phyloP scores from a whole-genome alignment of 345 rosid species.

The Mercurialis annua region DNA sequence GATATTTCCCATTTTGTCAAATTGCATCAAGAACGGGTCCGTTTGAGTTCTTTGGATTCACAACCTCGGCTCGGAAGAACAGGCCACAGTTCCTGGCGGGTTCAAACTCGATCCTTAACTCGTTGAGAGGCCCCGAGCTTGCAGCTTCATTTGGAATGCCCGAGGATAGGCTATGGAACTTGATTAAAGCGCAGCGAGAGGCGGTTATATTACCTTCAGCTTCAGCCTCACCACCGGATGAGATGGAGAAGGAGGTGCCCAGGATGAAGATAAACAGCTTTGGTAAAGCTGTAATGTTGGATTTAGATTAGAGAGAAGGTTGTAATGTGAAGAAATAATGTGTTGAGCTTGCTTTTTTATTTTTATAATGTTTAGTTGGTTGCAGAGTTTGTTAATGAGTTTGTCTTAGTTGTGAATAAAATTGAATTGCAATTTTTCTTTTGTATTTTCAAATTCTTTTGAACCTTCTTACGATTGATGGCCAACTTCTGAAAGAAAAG shows the following conservation, averaged over 20 bases:
- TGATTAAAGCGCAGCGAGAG: slow-evolving; percentile 50
- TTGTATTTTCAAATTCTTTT: no score
- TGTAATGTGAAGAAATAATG: background rate
- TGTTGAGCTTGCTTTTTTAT: background rate
- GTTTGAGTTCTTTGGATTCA: slow-evolving; percentile 78
- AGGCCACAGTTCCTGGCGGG: slow-evolving; percentile 83
- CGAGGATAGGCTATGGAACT: slow-evolving; percentile 31
- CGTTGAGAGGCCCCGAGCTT: slow-evolving; percentile 43
- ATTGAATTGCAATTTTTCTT: no score
- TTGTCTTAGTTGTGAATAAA: no score
- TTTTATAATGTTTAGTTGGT: no score
- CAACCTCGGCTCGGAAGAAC: slow-evolving; percentile 71
- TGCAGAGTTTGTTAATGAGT: no score
- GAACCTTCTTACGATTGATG: no score
- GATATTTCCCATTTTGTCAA: slow-evolving; percentile 85
- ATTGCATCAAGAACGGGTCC: slow-evolving; percentile 60
- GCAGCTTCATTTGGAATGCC: slow-evolving; percentile 59
- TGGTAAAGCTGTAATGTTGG: slow-evolving; percentile 30
- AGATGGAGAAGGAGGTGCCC: slow-evolving; percentile 5
- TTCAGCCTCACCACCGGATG: slow-evolving; percentile 43
- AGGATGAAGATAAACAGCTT: slow-evolving; percentile 16
- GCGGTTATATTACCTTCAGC: slow-evolving; percentile 65
- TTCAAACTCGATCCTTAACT: slow-evolving; percentile 47
- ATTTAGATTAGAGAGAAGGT: slow-evolving; percentile 19
- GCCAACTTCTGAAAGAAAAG: no score